Evolutionary conservation across 2,329 filamentous ascomycete genomes (phyloP).

Genomic region (Exserohilum turcica): DNA sequence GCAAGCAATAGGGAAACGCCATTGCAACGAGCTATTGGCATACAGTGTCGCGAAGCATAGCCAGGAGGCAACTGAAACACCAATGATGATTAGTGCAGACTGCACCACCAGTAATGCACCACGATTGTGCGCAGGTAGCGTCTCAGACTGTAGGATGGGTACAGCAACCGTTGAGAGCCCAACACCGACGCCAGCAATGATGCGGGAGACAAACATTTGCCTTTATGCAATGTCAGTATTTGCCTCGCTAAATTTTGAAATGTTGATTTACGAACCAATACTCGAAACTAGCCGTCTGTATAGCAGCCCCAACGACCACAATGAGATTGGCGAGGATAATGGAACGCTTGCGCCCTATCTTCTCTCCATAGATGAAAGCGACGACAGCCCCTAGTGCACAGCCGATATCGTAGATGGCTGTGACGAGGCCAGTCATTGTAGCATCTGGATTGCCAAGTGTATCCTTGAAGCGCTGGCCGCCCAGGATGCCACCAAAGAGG

Average conservation of each 20-base stretch:
- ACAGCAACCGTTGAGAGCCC: conserved; percentile 56
- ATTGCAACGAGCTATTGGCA: conserved; percentile 21
- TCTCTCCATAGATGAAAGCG: conserved; percentile 57
- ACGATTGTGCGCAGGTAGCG: conserved; percentile 26
- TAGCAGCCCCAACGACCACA: conserved; percentile 39
- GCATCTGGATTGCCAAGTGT: conserved; percentile 17
- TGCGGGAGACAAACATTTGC: conserved; percentile 42
- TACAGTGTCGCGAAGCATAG: conserved; percentile 21
- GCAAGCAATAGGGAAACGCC: conserved; percentile 57
- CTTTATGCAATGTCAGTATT: not conserved
- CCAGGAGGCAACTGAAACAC: conserved; percentile 23
- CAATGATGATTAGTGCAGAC: conserved; percentile 23
- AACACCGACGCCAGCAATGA: conserved; percentile 52
- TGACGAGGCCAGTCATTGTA: conserved; percentile 44
- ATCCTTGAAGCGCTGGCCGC: conserved; percentile 28
- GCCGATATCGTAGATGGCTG: conserved; percentile 48
- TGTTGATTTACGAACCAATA: conserved; percentile 15
- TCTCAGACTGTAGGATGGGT: conserved; percentile 52
- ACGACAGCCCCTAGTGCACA: conserved; percentile 50
- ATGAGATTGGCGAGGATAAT: conserved; percentile 61
- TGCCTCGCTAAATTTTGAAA: too few relatives aligned
- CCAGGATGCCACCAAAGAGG: conserved; percentile 33
- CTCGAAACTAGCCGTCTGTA: conserved; percentile 39
- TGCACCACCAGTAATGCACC: conserved; percentile 20
- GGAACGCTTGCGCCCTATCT: conserved; percentile 59